Evolutionary conservation across 2,329 filamentous ascomycete species (phyloP), one percentile per base, ranked within the genome.

Genomic region (Bipolaris victoriae): DNA sequence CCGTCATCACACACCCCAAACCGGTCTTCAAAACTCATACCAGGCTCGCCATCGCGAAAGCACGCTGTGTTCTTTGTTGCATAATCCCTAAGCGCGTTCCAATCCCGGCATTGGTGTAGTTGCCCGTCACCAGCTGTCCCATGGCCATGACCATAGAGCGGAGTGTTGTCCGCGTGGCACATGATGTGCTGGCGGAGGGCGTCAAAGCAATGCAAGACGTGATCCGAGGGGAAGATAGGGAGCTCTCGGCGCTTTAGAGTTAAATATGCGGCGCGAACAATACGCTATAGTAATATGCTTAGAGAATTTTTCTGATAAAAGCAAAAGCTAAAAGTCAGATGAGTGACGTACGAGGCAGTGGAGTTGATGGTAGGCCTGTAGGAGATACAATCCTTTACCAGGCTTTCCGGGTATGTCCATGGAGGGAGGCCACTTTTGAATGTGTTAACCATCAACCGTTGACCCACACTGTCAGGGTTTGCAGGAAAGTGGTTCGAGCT

Each of bases 31-130:
- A 56, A 33, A 7, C 31, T 56, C 53, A 56, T 56, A 22, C 53
- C 53, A 18, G 48, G 53, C 16, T 40, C 37, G 3, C 53, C 53
- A 52, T 72, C 69, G 15, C 62, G 51, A 37, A 72, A 71, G 39
- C 69, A 72, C 2, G 69, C 69, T 7, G 69, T 61, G 36, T 72
- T 60, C 15, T 64, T 55, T 5, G 61, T 64, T 13, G 62, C 62
- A 49, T 54, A 65, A 20, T 62, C 56, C 10, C 61, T 49, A 33
- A 65, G 47, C 11, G 51, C 55, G 33, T 58, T 52, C 63, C 63
- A 66, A 37, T 55, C 47, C 20, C 55, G 49, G 45, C 63, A 66
- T 36, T 61, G 60, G 10, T 54, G 62, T 24, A 55, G 35, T 48
- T 64, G 60, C 24, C 55, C 63, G n/a, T 64, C 57, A 4, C 63